Conservation (phyloP, 495 filamentous ascomycete species). For the Jackrogersella minutella region DNA sequence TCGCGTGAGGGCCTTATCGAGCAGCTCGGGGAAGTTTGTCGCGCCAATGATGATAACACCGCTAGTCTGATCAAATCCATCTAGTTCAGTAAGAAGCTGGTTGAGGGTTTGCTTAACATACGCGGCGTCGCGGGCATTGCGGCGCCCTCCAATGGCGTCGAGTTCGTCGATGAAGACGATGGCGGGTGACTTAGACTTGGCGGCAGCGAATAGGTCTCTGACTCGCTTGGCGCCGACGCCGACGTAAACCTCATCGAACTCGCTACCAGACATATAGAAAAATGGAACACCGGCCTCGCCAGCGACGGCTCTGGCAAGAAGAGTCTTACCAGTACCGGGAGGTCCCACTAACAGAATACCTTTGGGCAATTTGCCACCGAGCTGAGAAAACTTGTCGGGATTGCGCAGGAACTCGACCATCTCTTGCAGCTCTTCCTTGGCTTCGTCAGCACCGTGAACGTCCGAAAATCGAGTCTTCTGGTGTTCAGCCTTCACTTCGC, state of each 20-base stretch:
- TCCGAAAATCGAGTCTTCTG: constrained; percentile 92
- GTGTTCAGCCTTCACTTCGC: constrained; percentile 87
- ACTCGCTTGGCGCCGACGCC: constrained; percentile 98
- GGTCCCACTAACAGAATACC: constrained; percentile 95
- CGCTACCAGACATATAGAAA: constrained; percentile 99
- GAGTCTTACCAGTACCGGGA: constrained; percentile 97
- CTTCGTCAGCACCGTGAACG: constrained; percentile 97
- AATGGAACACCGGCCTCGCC: constrained; percentile 98
- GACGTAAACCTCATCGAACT: constrained; percentile 98
- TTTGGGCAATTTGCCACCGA: constrained; percentile 96
- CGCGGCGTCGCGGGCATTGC: constrained; percentile 92
- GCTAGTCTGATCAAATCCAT: constrained; percentile 93
- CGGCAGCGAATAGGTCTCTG: constrained; percentile 89
- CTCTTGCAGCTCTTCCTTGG: constrained; percentile 97
- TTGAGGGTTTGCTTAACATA: constrained; percentile 98
- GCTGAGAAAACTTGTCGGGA: constrained; percentile 86
- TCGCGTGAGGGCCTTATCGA: constrained; percentile 93
- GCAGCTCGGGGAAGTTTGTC: constrained; percentile 92
- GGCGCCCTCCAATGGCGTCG: constrained; percentile 93
- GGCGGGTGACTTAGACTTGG: constrained; percentile 87
- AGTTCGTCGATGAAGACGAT: constrained; percentile 99
- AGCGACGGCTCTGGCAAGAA: constrained; percentile 93
- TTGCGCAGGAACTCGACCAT: constrained; percentile 95
- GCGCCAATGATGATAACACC: constrained; percentile 95
- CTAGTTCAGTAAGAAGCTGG: constrained; percentile 96